Percentiles rank a stretch among this genome's conserved stretches.
Conservation (phyloP, 306 rosid species). For the Fragaria iinumae region DNA sequence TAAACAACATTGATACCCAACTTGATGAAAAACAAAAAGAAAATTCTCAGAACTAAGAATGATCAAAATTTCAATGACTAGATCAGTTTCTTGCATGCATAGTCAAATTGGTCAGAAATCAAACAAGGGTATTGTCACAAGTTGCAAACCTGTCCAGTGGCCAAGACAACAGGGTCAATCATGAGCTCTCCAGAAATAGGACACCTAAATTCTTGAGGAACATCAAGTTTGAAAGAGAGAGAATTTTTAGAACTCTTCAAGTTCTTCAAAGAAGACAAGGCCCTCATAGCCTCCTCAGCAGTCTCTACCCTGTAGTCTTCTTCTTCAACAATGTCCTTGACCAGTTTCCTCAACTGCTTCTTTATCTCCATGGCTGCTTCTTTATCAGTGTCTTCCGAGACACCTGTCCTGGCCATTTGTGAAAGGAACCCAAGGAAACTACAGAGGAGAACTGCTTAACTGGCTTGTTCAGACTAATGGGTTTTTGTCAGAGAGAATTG, state of each 20-base stretch:
- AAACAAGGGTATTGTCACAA: background rate
- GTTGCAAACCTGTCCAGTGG: constrained; percentile 67
- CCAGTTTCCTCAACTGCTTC: constrained; percentile 41
- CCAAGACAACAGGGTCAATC: constrained; percentile 73
- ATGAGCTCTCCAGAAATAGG: constrained; percentile 76
- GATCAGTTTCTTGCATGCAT: constrained; percentile 4
- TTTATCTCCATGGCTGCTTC: constrained; percentile 41
- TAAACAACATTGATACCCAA: background rate
- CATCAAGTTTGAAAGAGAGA: constrained; percentile 20
- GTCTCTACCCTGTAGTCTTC: constrained; percentile 35
- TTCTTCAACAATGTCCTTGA: constrained; percentile 42
- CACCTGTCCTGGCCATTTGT: constrained; percentile 39
- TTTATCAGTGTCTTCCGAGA: constrained; percentile 11
- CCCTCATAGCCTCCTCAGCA: constrained; percentile 51
- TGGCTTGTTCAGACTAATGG: constrained; percentile 8
- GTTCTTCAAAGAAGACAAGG: constrained; percentile 46
- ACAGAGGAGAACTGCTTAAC: background rate
- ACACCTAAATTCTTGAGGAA: constrained; percentile 62
- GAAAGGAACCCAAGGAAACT: background rate
- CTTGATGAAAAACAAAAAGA: background rate
- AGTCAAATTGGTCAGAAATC: background rate
- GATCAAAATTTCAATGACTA: background rate
- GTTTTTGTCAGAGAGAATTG: constrained; percentile 1
- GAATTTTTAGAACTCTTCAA: constrained; percentile 21
- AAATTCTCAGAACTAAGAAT: background rate